Conservation (phyloP, 805 yeast species). For the Candida vaughaniae region DNA sequence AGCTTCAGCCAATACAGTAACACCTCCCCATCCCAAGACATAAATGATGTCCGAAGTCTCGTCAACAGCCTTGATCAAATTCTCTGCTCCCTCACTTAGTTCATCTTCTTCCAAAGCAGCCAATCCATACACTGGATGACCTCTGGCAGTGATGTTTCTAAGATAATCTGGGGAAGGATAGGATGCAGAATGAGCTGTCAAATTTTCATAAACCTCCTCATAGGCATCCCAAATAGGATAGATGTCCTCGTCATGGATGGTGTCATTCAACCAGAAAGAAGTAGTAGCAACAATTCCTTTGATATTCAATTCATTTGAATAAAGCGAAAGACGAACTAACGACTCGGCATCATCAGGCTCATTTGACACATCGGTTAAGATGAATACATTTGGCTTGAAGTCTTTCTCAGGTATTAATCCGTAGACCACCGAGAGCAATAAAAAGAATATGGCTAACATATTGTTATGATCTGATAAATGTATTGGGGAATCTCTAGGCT, state of each 20-base stretch:
- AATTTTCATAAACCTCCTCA: conserved; percentile 20
- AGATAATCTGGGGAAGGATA: conserved; percentile 25
- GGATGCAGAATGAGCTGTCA: conserved; percentile 20
- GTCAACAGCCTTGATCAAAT: conserved; percentile 22
- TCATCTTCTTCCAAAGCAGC: conserved; percentile 14
- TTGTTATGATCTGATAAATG: no score
- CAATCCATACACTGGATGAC: conserved; percentile 24
- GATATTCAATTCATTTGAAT: conserved; percentile 25
- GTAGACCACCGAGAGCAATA: not conserved
- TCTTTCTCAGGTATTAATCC: conserved; percentile 15
- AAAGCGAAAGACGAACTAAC: conserved; percentile 25
- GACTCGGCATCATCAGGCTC: conserved; percentile 17
- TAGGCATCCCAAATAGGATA: conserved; percentile 29
- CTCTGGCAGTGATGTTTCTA: conserved; percentile 20
- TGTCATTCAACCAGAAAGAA: conserved; percentile 28
- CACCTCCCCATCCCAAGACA: conserved; percentile 30
- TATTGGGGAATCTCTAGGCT: no score
- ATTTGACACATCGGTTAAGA: conserved; percentile 28
- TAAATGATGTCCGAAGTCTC: conserved; percentile 16
- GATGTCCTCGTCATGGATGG: conserved; percentile 27
- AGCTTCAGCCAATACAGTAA: conserved; percentile 29
- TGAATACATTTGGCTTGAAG: conserved; percentile 24
- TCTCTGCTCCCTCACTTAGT: conserved; percentile 23
- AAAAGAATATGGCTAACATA: no score
- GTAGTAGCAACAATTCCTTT: conserved; percentile 33